Evolutionary conservation across 805 yeast genomes (phyloP), one percentile per base, ranked within the genome.

Genomic region (Jamesozyma hellenica): DNA sequence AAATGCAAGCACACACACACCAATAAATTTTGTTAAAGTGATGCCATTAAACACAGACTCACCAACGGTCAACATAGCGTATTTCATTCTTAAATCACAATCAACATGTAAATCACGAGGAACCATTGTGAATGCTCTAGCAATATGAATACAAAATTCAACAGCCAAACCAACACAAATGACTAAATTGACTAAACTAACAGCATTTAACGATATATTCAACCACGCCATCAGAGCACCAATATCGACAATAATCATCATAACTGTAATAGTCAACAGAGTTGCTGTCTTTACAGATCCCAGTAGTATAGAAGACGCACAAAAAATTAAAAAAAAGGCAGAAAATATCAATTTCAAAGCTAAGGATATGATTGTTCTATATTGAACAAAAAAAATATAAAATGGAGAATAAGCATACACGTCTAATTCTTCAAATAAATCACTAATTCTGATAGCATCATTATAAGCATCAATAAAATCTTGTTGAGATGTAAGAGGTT

Each of bases 131-230:
- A 77, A 90, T 1, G 92, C 86, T 42, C 92, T 68, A 1, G 86
- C 82, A 40, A 92, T 71, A 59, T 90, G 97, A 27, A 82, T 74
- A 43, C 95, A 86, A 56, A 90, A 92, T 60, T 92, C 98, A 28
- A 92, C 95, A 2, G 92, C 88, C 28, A 90, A 65, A 0, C 98
- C 98, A 3, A 82, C 78, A 57, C 96, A 90, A n/a, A 90, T 90
- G 28, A 92, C 71, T 41, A 90, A 68, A 51, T 90, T 90, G 15
- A 92, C 97, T 45, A 92, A 66, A 43, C 90, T 77, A 3, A 90
- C 85, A 0, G 96, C 97, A 56, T 90, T 90, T 35, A 90, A 67
- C 1, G 90, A 73, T 19, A 90, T 79, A 0, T 70, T 72, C 76
- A 86, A 78, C 5, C 81, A 13, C 0, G 79, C 72, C 87, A 90